Conservation (phyloP, 2,329 filamentous ascomycete genomes). For the Nannizziopsis arthrosporioides region DNA sequence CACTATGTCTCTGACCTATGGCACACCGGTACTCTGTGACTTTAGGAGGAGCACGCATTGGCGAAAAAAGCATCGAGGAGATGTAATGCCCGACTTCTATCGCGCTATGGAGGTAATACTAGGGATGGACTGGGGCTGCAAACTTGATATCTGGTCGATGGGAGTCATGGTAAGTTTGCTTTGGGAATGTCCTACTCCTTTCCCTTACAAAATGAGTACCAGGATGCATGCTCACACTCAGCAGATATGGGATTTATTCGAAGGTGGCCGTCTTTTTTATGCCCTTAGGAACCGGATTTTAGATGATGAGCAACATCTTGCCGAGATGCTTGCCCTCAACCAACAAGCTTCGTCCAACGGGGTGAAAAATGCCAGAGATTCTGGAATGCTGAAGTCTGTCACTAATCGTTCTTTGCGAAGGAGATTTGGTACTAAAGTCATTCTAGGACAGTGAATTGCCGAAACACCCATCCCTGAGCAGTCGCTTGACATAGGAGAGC, state of each 20-base stretch:
- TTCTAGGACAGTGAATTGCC: too few species aligned
- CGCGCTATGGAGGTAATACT: conserved; percentile 23
- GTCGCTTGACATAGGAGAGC: too few species aligned
- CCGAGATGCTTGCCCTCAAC: conserved; percentile 7
- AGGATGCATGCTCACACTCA: neutral
- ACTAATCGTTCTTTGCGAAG: too few species aligned
- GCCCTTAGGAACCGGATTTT: neutral
- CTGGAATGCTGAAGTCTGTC: conserved; percentile 9
- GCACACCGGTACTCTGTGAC: conserved; percentile 22
- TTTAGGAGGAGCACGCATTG: conserved; percentile 21
- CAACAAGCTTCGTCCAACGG: conserved; percentile 6
- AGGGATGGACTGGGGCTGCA: conserved; percentile 21
- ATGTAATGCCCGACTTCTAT: conserved; percentile 22
- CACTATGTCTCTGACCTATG: conserved; percentile 15
- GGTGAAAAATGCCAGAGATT: conserved; percentile 3
- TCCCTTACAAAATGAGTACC: conserved; percentile 2
- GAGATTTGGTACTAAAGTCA: too few species aligned
- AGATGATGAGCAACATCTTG: conserved; percentile 3
- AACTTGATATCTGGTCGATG: conserved; percentile 25
- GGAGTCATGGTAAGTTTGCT: conserved; percentile 18
- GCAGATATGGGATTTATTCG: conserved; percentile 18
- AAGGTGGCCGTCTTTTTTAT: conserved; percentile 14
- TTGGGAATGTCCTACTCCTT: too few species aligned
- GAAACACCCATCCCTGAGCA: too few species aligned
- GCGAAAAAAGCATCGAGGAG: conserved; percentile 13